These are phyloP conservation scores for Saksenaea vasiformis DNA, from an alignment of 371 early-diverging fungal genomes.

Conservation along the genomic window DNA sequence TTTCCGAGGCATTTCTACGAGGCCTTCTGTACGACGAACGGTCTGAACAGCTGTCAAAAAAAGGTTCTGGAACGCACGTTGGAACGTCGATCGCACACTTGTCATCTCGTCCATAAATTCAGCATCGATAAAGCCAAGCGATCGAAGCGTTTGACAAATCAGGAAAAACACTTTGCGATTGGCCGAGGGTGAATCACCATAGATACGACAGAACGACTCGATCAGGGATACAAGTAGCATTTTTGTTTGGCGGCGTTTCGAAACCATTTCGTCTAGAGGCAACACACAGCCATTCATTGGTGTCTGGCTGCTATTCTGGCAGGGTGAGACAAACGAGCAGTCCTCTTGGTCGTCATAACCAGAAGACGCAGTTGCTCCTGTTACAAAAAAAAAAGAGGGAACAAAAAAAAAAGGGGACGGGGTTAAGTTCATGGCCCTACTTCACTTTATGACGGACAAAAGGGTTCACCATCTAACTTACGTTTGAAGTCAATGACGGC, in stretches of 20 bases:
- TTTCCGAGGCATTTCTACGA: slow-evolving; percentile 22
- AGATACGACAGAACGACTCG: slow-evolving; percentile 84
- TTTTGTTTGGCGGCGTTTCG: slow-evolving; percentile 64
- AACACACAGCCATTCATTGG: slow-evolving; percentile 11
- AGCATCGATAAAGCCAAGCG: slow-evolving; percentile 78
- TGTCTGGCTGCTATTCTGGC: not conserved
- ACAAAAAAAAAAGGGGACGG: too few relatives aligned
- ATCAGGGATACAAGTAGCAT: slow-evolving; percentile 73
- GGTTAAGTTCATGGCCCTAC: too few relatives aligned
- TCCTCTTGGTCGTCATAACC: slow-evolving; percentile 9
- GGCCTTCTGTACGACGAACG: slow-evolving; percentile 38
- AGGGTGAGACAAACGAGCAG: slow-evolving; percentile 7
- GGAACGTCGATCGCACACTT: slow-evolving; percentile 76
- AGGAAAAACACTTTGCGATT: slow-evolving; percentile 84
- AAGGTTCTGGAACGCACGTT: slow-evolving; percentile 79
- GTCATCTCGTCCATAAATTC: slow-evolving; percentile 82
- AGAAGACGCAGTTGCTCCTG: slow-evolving; percentile 4
- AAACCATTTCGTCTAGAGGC: slow-evolving; percentile 1
- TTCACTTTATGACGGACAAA: not conserved
- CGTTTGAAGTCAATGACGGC: not conserved
- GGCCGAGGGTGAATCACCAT: slow-evolving; percentile 81
- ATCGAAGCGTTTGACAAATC: slow-evolving; percentile 63
- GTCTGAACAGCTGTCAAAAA: slow-evolving; percentile 78
- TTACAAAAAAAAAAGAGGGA: not conserved
- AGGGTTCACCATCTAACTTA: not conserved